These are phyloP conservation scores for Fusarium setosum DNA, from an alignment of 2,329 filamentous ascomycete species.

Conservation along the genomic window DNA sequence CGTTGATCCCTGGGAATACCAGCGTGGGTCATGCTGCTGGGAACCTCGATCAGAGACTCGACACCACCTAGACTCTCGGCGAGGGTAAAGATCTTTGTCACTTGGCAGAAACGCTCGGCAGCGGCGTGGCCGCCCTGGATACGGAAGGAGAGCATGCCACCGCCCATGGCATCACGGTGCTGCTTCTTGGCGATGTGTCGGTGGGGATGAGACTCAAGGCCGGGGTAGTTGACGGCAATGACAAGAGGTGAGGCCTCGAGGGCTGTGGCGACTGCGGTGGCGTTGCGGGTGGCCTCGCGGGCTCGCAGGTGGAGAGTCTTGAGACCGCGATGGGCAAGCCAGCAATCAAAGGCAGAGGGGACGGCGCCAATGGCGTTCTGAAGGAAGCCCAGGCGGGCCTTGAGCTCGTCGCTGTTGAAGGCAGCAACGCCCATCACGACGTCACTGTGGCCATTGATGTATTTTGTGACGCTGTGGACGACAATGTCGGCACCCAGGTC, in stretches of 20 bases:
- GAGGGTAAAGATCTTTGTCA: slow-evolving; percentile 89
- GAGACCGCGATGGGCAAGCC: slow-evolving; percentile 95
- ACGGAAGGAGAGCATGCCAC: slow-evolving; percentile 97
- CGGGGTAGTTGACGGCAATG: slow-evolving; percentile 94
- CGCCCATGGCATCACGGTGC: slow-evolving; percentile 93
- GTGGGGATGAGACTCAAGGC: slow-evolving; percentile 87
- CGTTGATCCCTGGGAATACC: slow-evolving; percentile 92
- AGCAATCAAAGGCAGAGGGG: slow-evolving; percentile 94
- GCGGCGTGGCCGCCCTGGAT: slow-evolving; percentile 87
- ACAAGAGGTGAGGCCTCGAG: slow-evolving; percentile 86
- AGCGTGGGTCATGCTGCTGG: slow-evolving; percentile 95
- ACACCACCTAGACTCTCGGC: slow-evolving; percentile 94
- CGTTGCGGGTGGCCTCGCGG: slow-evolving; percentile 85
- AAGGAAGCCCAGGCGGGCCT: slow-evolving; percentile 84
- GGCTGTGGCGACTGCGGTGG: slow-evolving; percentile 78
- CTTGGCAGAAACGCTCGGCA: slow-evolving; percentile 91
- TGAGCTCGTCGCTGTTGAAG: slow-evolving; percentile 87
- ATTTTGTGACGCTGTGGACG: slow-evolving; percentile 97
- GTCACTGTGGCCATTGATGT: slow-evolving; percentile 97
- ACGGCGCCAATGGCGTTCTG: slow-evolving; percentile 98
- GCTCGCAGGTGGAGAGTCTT: slow-evolving; percentile 97
- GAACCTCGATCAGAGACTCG: slow-evolving; percentile 91
- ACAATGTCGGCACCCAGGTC: slow-evolving; percentile 97
- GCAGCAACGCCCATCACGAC: slow-evolving; percentile 98
- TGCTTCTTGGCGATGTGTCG: slow-evolving; percentile 87